phyloP scores from a whole-genome alignment of 495 filamentous ascomycete genomes.

The Melanomma pulvis-pyrius region DNA sequence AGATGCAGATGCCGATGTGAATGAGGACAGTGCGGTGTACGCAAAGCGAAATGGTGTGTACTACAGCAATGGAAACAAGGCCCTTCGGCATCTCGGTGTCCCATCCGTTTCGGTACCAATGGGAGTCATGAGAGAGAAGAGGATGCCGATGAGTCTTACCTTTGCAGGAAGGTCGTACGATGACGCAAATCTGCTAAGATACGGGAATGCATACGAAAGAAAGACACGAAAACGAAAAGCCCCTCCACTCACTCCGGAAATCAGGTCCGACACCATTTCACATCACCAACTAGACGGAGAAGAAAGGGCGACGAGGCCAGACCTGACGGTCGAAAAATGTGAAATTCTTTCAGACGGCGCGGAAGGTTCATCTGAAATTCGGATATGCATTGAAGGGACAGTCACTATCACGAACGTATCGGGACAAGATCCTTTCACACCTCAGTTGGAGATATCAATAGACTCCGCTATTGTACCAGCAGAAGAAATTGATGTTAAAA shows the following conservation, averaged over 20 bases:
- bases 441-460: background rate
- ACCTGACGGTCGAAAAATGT: background rate
- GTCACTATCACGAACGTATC: background rate
- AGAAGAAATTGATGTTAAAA: background rate
- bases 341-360: background rate
- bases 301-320: background rate
- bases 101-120: constrained; percentile 44
- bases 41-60: constrained; percentile 43
- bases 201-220: constrained; percentile 43
- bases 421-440: background rate
- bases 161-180: constrained; percentile 43
- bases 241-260: constrained; percentile 2
- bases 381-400: background rate
- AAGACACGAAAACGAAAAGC: constrained; percentile 2
- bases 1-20: constrained; percentile 39
- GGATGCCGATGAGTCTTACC: constrained; percentile 45
- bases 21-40: constrained; percentile 33
- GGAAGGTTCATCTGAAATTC: background rate
- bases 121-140: constrained; percentile 34
- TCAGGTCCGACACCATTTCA: background rate
- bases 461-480: background rate
- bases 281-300: background rate
- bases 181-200: constrained; percentile 41
- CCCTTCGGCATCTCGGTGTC: constrained; percentile 43
- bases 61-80: constrained; percentile 45